These are phyloP conservation scores for Cinnamomum micranthum DNA, from an alignment of 164 flowering plant species.

Conservation along the genomic window DNA sequence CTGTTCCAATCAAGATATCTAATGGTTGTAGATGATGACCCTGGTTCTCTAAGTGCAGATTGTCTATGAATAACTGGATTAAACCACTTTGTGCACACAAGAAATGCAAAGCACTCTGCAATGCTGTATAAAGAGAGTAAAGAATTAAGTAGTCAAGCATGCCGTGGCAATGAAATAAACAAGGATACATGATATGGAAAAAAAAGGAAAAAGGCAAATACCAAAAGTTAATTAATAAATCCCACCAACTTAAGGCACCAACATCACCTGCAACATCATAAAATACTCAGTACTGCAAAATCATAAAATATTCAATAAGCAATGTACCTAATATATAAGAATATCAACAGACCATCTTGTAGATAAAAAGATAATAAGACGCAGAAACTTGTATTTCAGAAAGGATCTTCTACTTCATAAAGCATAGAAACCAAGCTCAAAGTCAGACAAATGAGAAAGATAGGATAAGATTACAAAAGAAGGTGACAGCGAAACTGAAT, in stretches of 20 bases:
- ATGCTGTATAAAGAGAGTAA: slow-evolving; percentile 42
- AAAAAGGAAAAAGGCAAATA: slow-evolving; percentile 20
- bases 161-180: not conserved
- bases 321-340: not conserved
- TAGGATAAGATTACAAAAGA: no score
- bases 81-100: slow-evolving; percentile 91
- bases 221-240: slow-evolving; percentile 86
- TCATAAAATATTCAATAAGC: not conserved
- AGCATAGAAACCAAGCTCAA: no score
- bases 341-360: not conserved
- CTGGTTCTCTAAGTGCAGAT: slow-evolving; percentile 37
- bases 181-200: not conserved
- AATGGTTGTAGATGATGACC: slow-evolving; percentile 43
- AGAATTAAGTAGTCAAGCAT: not conserved
- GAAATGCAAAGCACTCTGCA: slow-evolving; percentile 91
- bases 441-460: no score
- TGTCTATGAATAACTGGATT: slow-evolving; percentile 80
- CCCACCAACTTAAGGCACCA: slow-evolving; percentile 92
- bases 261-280: slow-evolving; percentile 64
- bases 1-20: slow-evolving; percentile 73
- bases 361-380: not conserved
- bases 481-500: no score
- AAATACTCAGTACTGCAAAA: not conserved
- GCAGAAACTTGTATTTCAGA: not conserved
- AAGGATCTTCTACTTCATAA: not conserved